Percentiles rank a stretch among this genome's conserved stretches.
Conservation (phyloP, 1,139 yeast genomes). For the Candida labiduridarum region DNA sequence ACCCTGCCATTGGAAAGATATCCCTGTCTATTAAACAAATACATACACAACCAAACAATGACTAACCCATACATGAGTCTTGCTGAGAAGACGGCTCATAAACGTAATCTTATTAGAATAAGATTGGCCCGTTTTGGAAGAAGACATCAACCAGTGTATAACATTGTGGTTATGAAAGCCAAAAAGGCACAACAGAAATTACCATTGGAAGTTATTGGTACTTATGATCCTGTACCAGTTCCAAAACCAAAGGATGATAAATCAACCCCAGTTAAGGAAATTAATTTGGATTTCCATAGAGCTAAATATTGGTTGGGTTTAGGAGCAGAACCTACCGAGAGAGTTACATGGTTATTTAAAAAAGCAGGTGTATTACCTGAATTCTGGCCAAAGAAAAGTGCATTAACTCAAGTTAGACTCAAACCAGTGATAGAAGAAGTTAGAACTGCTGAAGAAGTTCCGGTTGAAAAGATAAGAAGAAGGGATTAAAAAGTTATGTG, state of each 20-base stretch:
- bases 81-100: conserved; percentile 11
- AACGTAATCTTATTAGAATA: conserved; percentile 40
- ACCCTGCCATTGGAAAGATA: neutral
- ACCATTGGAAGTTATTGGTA: conserved; percentile 95
- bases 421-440: conserved; percentile 32
- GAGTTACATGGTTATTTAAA: conserved; percentile 75
- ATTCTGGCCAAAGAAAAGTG: conserved; percentile 62
- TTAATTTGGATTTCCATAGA: conserved; percentile 81
- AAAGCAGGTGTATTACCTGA: conserved; percentile 78
- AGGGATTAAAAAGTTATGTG: conserved; percentile 25
- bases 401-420: conserved; percentile 36
- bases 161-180: conserved; percentile 84
- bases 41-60: neutral
- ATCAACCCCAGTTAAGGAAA: conserved; percentile 53
- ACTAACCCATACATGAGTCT: conserved; percentile 9
- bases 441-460: conserved; percentile 35
- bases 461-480: conserved; percentile 34
- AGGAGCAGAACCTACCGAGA: conserved; percentile 94
- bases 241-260: conserved; percentile 51
- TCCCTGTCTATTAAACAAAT: neutral
- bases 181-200: conserved; percentile 74
- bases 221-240: conserved; percentile 82
- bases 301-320: conserved; percentile 98
- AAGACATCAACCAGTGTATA: conserved; percentile 82
- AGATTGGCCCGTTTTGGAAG: conserved; percentile 94